Base-by-base conservation (phyloP, 805 yeast genomes). In the Metschnikowia drakensbergensis region DNA sequence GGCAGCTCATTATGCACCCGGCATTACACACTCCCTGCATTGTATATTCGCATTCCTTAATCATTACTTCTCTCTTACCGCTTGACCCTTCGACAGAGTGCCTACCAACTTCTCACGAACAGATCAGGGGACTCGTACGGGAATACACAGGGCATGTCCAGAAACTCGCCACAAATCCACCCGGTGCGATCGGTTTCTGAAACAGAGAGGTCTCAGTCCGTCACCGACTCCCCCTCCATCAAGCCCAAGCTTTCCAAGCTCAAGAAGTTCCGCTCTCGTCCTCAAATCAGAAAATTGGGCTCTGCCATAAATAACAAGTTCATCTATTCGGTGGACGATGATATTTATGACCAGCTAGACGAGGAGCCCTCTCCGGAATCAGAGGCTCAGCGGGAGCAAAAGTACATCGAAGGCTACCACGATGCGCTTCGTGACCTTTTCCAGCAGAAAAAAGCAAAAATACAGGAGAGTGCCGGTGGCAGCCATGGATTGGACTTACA, bases 311-410 rank as follows among this genome's bases (percentile, higher is more conserved):
- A 52, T 28, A 49, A 50, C 50, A 72, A 72, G 52, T 58, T 69
- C 40, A 71, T 86, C 0, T 88, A 83, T 62, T 82, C 90, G 32
- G 95, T 88, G 0, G 96, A 88, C 61, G 96, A 88, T 63, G 89
- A 85, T 58, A 80, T 86, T 37, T 79, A 80, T 53, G 96, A 88
- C 37, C 62, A 60, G 17, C 54, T 58, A 53, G 75, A 83, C 13
- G 85, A 81, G 51, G 80, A 77, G 13, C 37, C 30, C 31, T 11
- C 26, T 6, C 11, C 13, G 10, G 41, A 41, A 9, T 86, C 80
- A 54, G 64, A 76, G 46, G 64, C 81, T 25, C 55, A 62, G 37
- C 49, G 54, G 5, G 71, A 68, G 40, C 54, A 62, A 10, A 65
- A 65, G 53, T 87, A 86, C 59, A 57, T 82, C 30, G 95, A 86